These are phyloP conservation scores for Mortierella sp. DNA, from an alignment of 371 early-diverging fungal species.

Conservation along the genomic window DNA sequence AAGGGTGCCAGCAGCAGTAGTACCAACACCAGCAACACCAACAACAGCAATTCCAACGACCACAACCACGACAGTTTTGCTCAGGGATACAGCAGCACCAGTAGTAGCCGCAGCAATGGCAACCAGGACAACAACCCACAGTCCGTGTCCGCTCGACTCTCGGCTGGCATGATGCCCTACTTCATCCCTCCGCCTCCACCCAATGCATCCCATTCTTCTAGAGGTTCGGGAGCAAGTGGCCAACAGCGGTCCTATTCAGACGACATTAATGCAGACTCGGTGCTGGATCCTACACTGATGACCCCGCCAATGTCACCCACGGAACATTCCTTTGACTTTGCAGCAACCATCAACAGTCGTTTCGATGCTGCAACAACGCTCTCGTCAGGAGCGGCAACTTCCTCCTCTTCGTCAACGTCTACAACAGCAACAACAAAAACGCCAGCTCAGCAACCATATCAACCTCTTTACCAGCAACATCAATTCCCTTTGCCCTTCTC, in stretches of 20 bases:
- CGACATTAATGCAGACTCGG: background rate
- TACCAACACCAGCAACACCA: background rate
- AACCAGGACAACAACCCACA: constrained; percentile 24
- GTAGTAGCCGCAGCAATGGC: background rate
- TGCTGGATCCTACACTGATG: constrained; percentile 43
- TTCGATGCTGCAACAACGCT: constrained; percentile 19
- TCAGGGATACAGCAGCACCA: constrained; percentile 2
- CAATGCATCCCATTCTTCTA: constrained; percentile 6
- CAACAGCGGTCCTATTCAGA: background rate
- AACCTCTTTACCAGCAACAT: background rate
- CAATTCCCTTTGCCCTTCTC: constrained; percentile 16
- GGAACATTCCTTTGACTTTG: constrained; percentile 34
- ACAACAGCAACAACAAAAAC: background rate
- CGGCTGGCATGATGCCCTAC: constrained; percentile 41
- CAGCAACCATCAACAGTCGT: constrained; percentile 32
- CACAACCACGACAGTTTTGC: background rate
- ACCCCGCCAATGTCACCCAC: constrained; percentile 58
- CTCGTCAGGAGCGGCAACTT: background rate
- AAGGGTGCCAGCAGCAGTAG: constrained; percentile 10
- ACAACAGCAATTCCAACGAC: background rate
- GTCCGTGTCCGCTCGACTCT: constrained; percentile 41
- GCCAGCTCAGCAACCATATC: background rate
- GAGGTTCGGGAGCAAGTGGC: background rate
- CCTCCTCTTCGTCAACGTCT: background rate
- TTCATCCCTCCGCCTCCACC: constrained; percentile 46